Evolutionary conservation across 108 stramenopile genomes (phyloP).

Genomic region (Cyclotella baltica): DNA sequence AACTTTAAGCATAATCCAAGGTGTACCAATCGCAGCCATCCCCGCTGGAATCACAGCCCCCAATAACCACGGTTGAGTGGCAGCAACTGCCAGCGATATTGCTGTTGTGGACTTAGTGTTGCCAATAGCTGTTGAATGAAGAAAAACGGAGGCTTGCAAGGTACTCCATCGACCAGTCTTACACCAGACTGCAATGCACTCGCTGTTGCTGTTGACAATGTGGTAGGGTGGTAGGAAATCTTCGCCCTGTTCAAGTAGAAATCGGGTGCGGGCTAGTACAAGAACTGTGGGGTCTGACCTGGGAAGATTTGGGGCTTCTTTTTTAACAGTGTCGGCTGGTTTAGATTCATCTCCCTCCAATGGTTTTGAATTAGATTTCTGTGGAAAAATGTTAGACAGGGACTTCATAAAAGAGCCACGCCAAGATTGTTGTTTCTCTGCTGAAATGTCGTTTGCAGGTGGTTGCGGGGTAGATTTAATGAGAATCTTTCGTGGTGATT

Average conservation of each 20-base stretch:
- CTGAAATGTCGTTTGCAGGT: slow-evolving; percentile 11
- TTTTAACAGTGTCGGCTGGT: background rate
- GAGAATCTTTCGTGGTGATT: slow-evolving; percentile 14
- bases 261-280: slow-evolving; percentile 59
- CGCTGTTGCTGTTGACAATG: slow-evolving; percentile 76
- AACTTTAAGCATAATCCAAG: slow-evolving; percentile 42
- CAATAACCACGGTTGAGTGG: slow-evolving; percentile 47
- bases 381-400: slow-evolving; percentile 32
- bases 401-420: slow-evolving; percentile 43
- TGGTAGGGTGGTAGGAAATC: slow-evolving; percentile 71
- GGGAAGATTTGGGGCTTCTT: slow-evolving; percentile 25
- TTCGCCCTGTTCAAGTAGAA: slow-evolving; percentile 54
- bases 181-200: slow-evolving; percentile 85
- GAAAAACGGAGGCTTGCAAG: slow-evolving; percentile 54
- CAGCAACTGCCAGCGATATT: slow-evolving; percentile 37
- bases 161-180: slow-evolving; percentile 55
- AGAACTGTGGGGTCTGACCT: slow-evolving; percentile 57
- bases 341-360: background rate
- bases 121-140: slow-evolving; percentile 59
- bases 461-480: slow-evolving; percentile 8
- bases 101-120: slow-evolving; percentile 52
- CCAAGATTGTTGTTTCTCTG: slow-evolving; percentile 19
- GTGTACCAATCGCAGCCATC: slow-evolving; percentile 49
- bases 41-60: slow-evolving; percentile 39
- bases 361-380: slow-evolving; percentile 1